Percentiles rank a stretch among this genome's conserved stretches.
phyloP scores from a whole-genome alignment of 2,329 filamentous ascomycete species.

The Colletotrichum kahawae region DNA sequence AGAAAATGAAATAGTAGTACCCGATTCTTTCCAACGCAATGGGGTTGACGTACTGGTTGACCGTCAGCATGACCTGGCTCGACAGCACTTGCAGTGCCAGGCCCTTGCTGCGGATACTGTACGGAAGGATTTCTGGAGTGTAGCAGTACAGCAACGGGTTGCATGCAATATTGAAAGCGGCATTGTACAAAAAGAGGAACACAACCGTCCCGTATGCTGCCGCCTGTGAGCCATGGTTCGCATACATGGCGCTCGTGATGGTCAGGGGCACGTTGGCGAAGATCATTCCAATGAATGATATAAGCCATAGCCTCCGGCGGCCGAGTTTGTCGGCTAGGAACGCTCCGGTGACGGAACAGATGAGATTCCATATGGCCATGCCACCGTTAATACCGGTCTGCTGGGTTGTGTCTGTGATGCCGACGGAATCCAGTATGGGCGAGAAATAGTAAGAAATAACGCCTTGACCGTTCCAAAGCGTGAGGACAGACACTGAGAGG shows the following conservation, averaged over 20 bases:
- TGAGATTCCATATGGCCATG: constrained; percentile 14
- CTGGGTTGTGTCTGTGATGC: constrained; percentile 33
- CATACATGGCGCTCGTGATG: constrained; percentile 22
- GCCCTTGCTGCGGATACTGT: constrained; percentile 18
- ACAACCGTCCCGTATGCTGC: constrained; percentile 28
- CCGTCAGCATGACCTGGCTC: background rate
- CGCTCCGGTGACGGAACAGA: constrained; percentile 25
- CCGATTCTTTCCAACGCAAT: constrained; percentile 42
- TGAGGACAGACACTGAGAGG: constrained; percentile 15
- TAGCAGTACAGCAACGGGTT: constrained; percentile 37
- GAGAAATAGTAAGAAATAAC: constrained; percentile 41
- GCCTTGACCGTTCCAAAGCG: constrained; percentile 26
- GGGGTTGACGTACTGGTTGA: constrained; percentile 43
- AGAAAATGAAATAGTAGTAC: constrained; percentile 51
- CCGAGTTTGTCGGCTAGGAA: background rate
- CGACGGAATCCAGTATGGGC: constrained; percentile 34
- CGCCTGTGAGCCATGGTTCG: background rate
- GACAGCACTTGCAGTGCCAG: background rate
- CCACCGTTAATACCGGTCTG: constrained; percentile 40
- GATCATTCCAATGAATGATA: constrained; percentile 22
- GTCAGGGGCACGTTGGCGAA: constrained; percentile 18
- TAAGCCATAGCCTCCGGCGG: constrained; percentile 28
- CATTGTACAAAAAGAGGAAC: constrained; percentile 40
- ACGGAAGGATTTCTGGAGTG: constrained; percentile 31
- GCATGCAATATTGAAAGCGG: constrained; percentile 40